Evolutionary conservation across 1,284 basidiomycete genomes (phyloP), one percentile per base, ranked within the genome.

Genomic region (Ceratobasidium sp.): DNA sequence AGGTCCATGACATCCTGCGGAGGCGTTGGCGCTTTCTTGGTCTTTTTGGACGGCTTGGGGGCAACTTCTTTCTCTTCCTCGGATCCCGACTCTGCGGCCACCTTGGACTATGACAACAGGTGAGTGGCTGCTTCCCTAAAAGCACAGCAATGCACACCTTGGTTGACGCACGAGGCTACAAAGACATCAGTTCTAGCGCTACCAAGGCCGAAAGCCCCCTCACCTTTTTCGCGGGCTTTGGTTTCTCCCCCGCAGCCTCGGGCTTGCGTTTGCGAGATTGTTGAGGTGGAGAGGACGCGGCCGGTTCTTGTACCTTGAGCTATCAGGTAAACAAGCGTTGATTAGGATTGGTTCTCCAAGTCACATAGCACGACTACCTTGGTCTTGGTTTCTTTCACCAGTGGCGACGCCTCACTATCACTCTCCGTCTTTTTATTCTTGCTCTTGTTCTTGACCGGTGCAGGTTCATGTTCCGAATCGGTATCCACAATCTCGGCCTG

Each of bases 161-260:
- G 56, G 43, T 29, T 11, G 69, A 71, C 29, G 69, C 69, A n/a
- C 69, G 54, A 57, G 69, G 69, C 69, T 71, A 61, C 25, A 61
- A 71, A 25, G 54, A 15, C 13, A 43, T 59, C 19, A 61, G 34
- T 49, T 5, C 8, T 34, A 37, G 37, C 37, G 8, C 37, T 25
- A 52, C 32, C 6, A 29, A 22, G 19, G 29, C 56, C 29, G n/a
- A 22, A 49, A 34, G 34, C 44, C 0, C 25, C 44, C 62, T 13
- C 29, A 71, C 69, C 69, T 71, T 71, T 61, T 71, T 71, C 49
- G 49, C 34, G 1, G 29, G 22, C 29, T 62, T 61, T 0, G 69
- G 37, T 37, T 59, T 71, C 56, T 71, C 69, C 4, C 40, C 29
- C 6, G 29, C 43, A 5, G 43, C 69, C 43, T 71, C 69, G 5